These are phyloP conservation scores for Aspergillus glaucus DNA, from an alignment of 2,329 filamentous ascomycete species.

Conservation along the genomic window DNA sequence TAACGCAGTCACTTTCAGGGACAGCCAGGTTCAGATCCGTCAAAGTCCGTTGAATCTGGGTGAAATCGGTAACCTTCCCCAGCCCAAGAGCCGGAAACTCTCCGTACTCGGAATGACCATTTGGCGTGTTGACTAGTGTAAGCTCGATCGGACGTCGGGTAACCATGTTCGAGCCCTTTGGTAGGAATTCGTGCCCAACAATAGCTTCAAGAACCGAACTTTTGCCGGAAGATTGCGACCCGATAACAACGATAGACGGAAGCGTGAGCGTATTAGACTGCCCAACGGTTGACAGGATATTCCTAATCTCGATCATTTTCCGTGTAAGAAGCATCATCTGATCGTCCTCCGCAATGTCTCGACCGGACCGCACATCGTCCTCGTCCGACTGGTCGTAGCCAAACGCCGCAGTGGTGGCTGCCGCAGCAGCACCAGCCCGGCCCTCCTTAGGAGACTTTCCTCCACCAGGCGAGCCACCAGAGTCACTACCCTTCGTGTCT, in stretches of 20 bases:
- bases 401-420: slow-evolving; percentile 68
- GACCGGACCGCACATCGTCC: slow-evolving; percentile 54
- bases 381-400: slow-evolving; percentile 63
- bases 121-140: slow-evolving; percentile 90
- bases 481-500: slow-evolving; percentile 41
- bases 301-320: slow-evolving; percentile 99
- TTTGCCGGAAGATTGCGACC: slow-evolving; percentile 96
- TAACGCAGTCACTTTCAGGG: slow-evolving; percentile 83
- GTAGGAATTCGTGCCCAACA: slow-evolving; percentile 94
- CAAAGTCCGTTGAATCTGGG: slow-evolving; percentile 74
- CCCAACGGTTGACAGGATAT: slow-evolving; percentile 82
- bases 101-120: slow-evolving; percentile 80
- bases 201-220: slow-evolving; percentile 96
- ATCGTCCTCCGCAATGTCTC: slow-evolving; percentile 74
- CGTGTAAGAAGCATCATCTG: slow-evolving; percentile 99
- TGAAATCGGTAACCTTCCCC: slow-evolving; percentile 83
- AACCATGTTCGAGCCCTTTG: slow-evolving; percentile 98
- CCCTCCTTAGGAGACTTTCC: slow-evolving; percentile 51
- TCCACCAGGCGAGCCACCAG: slow-evolving; percentile 36
- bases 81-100: slow-evolving; percentile 91
- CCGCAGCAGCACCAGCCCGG: slow-evolving; percentile 55
- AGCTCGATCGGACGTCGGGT: slow-evolving; percentile 92
- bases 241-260: slow-evolving; percentile 98
- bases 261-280: slow-evolving; percentile 83
- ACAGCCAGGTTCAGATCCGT: slow-evolving; percentile 94